A percentile compares a stretch with the other conserved stretches of the same genome.
Evolutionary conservation across 2,329 filamentous ascomycete genomes (phyloP).

Genomic region (Trichoderma gracile): DNA sequence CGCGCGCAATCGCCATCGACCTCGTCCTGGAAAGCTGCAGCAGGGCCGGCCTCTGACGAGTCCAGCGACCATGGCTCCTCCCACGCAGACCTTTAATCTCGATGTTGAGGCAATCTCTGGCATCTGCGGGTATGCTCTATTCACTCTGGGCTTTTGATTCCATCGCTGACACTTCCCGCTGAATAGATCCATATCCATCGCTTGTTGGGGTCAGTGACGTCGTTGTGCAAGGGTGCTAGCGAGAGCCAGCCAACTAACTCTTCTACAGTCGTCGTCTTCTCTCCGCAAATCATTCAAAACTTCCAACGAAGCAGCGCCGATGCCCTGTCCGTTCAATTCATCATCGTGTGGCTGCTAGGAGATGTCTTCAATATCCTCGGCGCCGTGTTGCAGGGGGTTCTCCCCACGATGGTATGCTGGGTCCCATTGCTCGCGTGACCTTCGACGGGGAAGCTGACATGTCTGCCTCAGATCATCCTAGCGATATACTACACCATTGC

Average conservation of each 20-base stretch:
- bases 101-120: constrained; percentile 90
- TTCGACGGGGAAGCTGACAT: neutral
- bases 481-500: constrained; percentile 92
- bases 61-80: constrained; percentile 51
- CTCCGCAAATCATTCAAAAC: constrained; percentile 94
- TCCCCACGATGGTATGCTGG: constrained; percentile 78
- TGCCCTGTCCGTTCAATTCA: constrained; percentile 85
- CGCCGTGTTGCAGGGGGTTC: constrained; percentile 84
- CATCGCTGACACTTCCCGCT: neutral
- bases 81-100: constrained; percentile 62
- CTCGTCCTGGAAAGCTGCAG: neutral
- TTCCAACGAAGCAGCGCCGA: constrained; percentile 83
- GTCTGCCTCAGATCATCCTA: constrained; percentile 66
- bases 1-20: constrained; percentile 15
- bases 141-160: neutral
- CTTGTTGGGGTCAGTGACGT: constrained; percentile 68
- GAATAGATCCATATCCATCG: constrained; percentile 84
- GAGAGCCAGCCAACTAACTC: constrained; percentile 1
- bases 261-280: constrained; percentile 79
- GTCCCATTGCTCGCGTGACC: constrained; percentile 8
- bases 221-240: neutral
- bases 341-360: constrained; percentile 87
- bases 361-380: constrained; percentile 97
- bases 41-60: neutral
- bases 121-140: constrained; percentile 70